Conservation (phyloP, 228 moss, liverwort and hornwort species). For the Sphagnum fallax region DNA sequence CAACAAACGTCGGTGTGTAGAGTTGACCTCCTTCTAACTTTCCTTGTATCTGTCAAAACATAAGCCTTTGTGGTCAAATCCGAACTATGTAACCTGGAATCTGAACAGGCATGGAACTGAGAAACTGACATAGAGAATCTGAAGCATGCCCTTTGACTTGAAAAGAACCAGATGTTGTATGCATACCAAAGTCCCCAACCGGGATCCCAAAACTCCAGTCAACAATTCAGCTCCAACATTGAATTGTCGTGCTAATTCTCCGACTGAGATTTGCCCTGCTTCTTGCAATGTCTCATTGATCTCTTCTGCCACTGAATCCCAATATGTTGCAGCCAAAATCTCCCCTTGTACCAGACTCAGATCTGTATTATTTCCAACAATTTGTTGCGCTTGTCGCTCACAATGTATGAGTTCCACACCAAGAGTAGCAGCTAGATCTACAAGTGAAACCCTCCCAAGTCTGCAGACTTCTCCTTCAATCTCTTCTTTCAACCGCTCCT, state of each 20-base stretch:
- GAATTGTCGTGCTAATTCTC: slow-evolving; percentile 86
- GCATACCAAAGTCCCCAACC: slow-evolving; percentile 71
- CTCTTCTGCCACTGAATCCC: slow-evolving; percentile 87
- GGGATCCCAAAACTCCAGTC: slow-evolving; percentile 61
- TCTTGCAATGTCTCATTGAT: slow-evolving; percentile 89
- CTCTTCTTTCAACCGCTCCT: slow-evolving; percentile 77
- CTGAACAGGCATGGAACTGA: not conserved
- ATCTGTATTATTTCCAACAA: slow-evolving; percentile 55
- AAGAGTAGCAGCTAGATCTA: slow-evolving; percentile 78
- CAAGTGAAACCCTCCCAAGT: slow-evolving; percentile 73
- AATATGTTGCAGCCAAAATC: slow-evolving; percentile 74
- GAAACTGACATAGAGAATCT: not conserved
- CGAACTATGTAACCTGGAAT: not conserved
- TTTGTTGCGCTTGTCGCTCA: slow-evolving; percentile 78
- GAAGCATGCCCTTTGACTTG: not conserved
- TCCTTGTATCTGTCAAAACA: slow-evolving; percentile 67
- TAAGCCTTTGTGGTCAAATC: not conserved
- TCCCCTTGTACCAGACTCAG: slow-evolving; percentile 84
- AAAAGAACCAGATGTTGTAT: not conserved
- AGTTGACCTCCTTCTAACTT: slow-evolving; percentile 95
- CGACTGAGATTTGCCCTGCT: slow-evolving; percentile 78
- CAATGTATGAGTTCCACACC: slow-evolving; percentile 97
- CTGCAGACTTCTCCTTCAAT: slow-evolving; percentile 66
- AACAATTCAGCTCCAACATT: slow-evolving; percentile 88
- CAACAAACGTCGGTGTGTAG: slow-evolving; percentile 89